phyloP scores from a whole-genome alignment of 1,284 basidiomycete species.

The Sphagnurus paluster region DNA sequence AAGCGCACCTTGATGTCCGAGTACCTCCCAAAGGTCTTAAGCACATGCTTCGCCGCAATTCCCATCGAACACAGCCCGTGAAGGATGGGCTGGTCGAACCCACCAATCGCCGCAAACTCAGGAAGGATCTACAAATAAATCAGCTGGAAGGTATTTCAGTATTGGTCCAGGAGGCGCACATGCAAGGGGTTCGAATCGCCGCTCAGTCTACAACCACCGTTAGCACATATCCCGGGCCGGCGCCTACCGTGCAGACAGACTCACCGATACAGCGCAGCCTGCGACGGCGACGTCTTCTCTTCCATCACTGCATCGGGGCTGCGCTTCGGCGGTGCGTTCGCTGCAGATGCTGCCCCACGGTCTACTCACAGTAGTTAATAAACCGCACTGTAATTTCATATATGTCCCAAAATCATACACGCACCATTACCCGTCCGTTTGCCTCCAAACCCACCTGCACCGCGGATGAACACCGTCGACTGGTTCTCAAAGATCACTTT shows the following conservation, averaged over 20 bases:
- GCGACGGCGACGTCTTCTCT: conserved; percentile 80
- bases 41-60: conserved; percentile 91
- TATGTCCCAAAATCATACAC: conserved; percentile 21
- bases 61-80: conserved; percentile 92
- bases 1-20: conserved; percentile 97
- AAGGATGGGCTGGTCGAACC: conserved; percentile 89
- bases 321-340: conserved; percentile 82
- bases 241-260: conserved; percentile 19
- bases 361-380: conserved; percentile 47
- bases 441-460: conserved; percentile 94
- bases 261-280: conserved; percentile 89
- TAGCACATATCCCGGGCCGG: conserved; percentile 6
- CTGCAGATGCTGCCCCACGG: conserved; percentile 86
- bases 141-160: conserved; percentile 1
- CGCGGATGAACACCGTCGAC: conserved; percentile 91
- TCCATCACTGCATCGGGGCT: conserved; percentile 84
- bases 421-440: conserved; percentile 81
- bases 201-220: conserved; percentile 57
- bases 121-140: conserved; percentile 74
- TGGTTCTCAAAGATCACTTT: conserved; percentile 91
- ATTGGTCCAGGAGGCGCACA: conserved; percentile 34
- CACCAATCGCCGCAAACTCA: conserved; percentile 91
- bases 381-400: no score
- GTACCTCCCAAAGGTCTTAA: conserved; percentile 84
- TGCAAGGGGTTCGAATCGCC: conserved; percentile 94